Evolutionary conservation across 495 filamentous ascomycete genomes (phyloP).

Genomic region (Thermochaetoides thermophila): DNA sequence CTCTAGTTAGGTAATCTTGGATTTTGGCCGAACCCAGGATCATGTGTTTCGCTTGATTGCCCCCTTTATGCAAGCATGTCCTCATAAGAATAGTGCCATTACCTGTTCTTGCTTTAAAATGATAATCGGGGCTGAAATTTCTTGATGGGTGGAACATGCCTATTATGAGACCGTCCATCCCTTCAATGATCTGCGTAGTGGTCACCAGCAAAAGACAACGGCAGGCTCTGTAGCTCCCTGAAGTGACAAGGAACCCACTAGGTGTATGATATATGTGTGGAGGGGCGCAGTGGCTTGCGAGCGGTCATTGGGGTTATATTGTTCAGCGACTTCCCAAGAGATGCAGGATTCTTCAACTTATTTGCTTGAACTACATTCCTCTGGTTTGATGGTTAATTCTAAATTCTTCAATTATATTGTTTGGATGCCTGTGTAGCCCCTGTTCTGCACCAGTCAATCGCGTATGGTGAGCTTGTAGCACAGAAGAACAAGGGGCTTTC

Average conservation of each 20-base stretch:
- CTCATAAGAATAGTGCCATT: not conserved
- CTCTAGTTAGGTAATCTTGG: no score
- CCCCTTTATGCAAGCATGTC: not conserved
- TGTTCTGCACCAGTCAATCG: no score
- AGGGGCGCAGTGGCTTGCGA: not conserved
- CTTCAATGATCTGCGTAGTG: not conserved
- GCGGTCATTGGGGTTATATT: not conserved
- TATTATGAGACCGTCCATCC: no score
- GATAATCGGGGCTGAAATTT: constrained; percentile 3
- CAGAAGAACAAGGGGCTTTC: no score
- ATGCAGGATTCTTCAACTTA: not conserved
- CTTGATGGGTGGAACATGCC: no score
- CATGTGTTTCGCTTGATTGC: not conserved
- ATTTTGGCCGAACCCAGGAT: no score
- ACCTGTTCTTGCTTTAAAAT: not conserved
- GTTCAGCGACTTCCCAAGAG: not conserved
- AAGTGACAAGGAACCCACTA: not conserved
- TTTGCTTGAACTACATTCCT: no score
- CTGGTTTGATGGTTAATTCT: not conserved
- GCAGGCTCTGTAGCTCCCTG: constrained; percentile 1
- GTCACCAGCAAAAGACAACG: constrained; percentile 1
- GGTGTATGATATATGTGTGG: not conserved
- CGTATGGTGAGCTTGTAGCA: no score
- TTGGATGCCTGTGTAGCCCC: no score
- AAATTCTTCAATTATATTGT: no score